phyloP scores from a whole-genome alignment of 345 rosid species.

The Capsella bursapastoris region DNA sequence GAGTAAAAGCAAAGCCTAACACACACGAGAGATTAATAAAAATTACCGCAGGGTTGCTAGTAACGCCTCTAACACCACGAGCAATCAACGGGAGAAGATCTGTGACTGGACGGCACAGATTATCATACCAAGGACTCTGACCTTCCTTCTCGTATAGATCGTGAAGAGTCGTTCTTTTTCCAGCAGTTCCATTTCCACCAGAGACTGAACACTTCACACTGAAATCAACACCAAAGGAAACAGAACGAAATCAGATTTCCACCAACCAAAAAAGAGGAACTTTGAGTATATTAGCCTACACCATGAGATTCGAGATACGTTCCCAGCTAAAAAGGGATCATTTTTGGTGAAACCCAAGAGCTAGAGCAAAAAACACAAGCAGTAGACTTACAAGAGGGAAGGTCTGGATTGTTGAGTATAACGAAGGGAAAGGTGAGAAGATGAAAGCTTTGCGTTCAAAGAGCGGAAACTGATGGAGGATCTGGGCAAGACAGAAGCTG shows the following conservation, averaged over 20 bases:
- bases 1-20: neutral
- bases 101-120: conserved; percentile 93
- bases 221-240: conserved; percentile 29
- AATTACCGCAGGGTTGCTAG: conserved; percentile 99
- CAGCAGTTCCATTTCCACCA: conserved; percentile 62
- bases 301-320: conserved; percentile 1
- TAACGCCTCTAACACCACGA: conserved; percentile 95
- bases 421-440: conserved; percentile 57
- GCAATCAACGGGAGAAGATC: conserved; percentile 86
- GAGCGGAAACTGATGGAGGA: conserved; percentile 50
- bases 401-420: conserved; percentile 37
- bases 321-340: conserved; percentile 1
- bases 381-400: conserved; percentile 62
- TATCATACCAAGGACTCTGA: conserved; percentile 99
- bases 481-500: conserved; percentile 50
- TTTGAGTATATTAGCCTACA: neutral
- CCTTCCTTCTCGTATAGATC: conserved; percentile 92
- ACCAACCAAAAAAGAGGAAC: neutral
- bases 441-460: conserved; percentile 50
- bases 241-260: neutral
- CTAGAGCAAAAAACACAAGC: conserved; percentile 20
- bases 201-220: conserved; percentile 77
- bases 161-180: conserved; percentile 76
- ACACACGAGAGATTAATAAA: neutral
- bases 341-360: conserved; percentile 9